Evolutionary conservation across 2,329 filamentous ascomycete genomes (phyloP).

Genomic region (Fusarium ambrosium): DNA sequence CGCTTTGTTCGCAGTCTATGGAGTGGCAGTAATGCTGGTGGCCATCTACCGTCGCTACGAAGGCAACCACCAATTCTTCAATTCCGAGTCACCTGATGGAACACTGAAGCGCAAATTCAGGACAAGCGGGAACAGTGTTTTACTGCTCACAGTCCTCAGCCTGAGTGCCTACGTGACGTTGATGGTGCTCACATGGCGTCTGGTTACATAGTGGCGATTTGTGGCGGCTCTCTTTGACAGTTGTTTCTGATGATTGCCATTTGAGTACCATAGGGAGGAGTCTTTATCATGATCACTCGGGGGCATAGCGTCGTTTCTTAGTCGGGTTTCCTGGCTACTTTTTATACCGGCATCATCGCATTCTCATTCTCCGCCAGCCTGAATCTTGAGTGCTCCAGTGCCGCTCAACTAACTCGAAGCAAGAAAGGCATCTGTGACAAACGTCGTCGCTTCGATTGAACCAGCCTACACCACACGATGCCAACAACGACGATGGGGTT

Average conservation of each 20-base stretch:
- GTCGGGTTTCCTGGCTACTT: not conserved
- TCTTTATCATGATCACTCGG: not conserved
- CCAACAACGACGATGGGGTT: not conserved
- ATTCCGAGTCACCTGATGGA: conserved; percentile 52
- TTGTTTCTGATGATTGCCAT: not conserved
- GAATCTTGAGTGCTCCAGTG: not conserved
- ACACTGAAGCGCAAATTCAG: conserved; percentile 67
- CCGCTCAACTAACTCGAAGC: not conserved
- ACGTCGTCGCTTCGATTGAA: not conserved
- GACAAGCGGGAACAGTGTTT: conserved; percentile 74
- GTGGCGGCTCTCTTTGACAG: not conserved
- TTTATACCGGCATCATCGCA: not conserved
- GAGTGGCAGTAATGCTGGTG: conserved; percentile 84
- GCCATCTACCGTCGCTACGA: conserved; percentile 89
- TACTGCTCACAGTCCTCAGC: conserved; percentile 69
- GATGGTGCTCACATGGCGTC: conserved; percentile 67
- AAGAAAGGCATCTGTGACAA: not conserved
- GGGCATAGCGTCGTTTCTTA: not conserved
- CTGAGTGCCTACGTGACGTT: conserved; percentile 70
- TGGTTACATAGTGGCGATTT: conserved; percentile 48
- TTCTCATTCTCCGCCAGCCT: not conserved
- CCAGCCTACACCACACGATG: not conserved
- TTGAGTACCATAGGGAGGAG: not conserved
- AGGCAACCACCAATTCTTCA: conserved; percentile 95
- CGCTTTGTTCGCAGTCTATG: conserved; percentile 95